Evolutionary conservation across 495 filamentous ascomycete species (phyloP), one percentile per base, ranked within the genome.

Genomic region (Podospora sp.): DNA sequence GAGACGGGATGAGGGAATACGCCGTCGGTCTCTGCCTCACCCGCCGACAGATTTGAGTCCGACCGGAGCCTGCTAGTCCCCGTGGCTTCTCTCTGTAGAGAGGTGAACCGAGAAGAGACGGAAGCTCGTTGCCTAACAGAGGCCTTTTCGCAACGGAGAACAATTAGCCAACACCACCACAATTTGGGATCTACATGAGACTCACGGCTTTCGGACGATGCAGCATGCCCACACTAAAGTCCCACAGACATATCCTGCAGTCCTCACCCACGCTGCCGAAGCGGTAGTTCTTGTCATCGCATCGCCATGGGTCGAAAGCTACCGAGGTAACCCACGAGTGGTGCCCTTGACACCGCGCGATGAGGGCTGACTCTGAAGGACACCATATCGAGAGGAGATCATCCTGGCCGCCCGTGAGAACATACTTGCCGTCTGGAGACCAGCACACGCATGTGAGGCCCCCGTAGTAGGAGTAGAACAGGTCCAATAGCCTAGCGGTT

Each of bases 261-360:
- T 99, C 95, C 75, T 97, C 93, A 6, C 96, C 96, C 18, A 98
- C 96, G 70, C 91, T 96, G 27, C 96, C 95, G 69, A 99, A 96
- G 3, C 95, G 86, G 73, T 99, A 99, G 67, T 92, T 97, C 67
- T 89, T 85, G 69, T 94, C 92, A 73, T 98, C 95, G 76, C 95
- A 98, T 60, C 93, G 86, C 95, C 95, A 98, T 0, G 92, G 92
- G 75, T 99, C 95, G 72, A 98, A 99, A 3, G 91, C 91, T 16
- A 98, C 92, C 25, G 90, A 87, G 1, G 92, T 93, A 0, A 99
- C 94, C 94, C 94, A 99, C 40, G 91, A 96, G 66, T 94, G 90
- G 78, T 99, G 95, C 8, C 95, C 81, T 61, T 95, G 92, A 75
- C 95, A 97, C 50, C 96, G 86, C 25, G 95, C 95, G 61, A 99